Base-by-base conservation (phyloP, 345 rosid genomes). In the Linum lewisii region DNA sequence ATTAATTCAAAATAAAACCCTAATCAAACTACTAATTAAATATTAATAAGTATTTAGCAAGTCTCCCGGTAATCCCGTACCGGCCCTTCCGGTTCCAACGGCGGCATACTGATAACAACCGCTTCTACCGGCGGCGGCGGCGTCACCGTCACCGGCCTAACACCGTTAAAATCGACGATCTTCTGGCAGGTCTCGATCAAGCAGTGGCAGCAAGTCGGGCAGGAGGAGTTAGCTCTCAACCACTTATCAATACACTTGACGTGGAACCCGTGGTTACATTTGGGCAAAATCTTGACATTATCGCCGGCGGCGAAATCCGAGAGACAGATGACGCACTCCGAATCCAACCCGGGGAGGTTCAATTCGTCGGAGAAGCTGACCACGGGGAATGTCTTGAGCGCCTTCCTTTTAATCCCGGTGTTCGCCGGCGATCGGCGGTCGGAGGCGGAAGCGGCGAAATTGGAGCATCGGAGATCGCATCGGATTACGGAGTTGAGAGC, bases 191-290 rank as follows among this genome's bases (percentile, higher is more conserved):
- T 42, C 47, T 42, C 47, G 18, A 42, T 42, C 16, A 42, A 4
- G 47, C 47, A 65, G 22, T 47, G 69, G 16, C 74, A 60, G 36
- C 74, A 70, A 51, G 61, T 65, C 9, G 74, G 74, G 66, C 74
- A 70, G 20, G 74, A 70, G 8, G 74, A 70, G 74, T 70, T 69
- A 6, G 69, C 64, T 36, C 65, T 21, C 23, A 70, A 69, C 74
- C 74, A 70, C 1, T 61, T 70, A 25, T 70, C 74, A 24, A 70
- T 70, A 49, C 74, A 70, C 16, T 37, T 65, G 51, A 70, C 74
- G 29, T 70, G 74, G 60, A 70, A 70, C 10, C 69, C 74, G 51
- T 70, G 74, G 4, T 65, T 61, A 20, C 74, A 70, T 34, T 25
- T 55, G 0, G 74, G 74, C 51, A 70, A 62, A 21, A 70, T 56